phyloP scores from a whole-genome alignment of 2,329 filamentous ascomycete species.

The Onygenales sp. region DNA sequence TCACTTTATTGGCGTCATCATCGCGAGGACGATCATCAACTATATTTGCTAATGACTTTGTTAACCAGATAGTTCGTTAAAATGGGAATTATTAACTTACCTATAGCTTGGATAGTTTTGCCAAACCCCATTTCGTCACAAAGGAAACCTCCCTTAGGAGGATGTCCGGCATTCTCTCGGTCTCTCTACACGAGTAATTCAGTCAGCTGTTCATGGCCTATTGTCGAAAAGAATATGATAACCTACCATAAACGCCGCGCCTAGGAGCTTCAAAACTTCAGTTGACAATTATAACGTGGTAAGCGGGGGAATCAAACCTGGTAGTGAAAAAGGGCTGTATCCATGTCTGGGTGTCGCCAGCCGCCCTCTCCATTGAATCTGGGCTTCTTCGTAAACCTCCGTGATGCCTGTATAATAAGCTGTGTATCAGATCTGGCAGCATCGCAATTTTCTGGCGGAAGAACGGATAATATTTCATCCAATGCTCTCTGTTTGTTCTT shows the following conservation, averaged over 20 bases:
- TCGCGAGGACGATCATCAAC: slow-evolving; percentile 20
- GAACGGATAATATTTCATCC: slow-evolving; percentile 20
- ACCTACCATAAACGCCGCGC: slow-evolving; percentile 25
- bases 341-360: slow-evolving; percentile 25
- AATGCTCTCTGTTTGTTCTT: slow-evolving; percentile 23
- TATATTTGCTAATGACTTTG: slow-evolving; percentile 22
- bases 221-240: background rate
- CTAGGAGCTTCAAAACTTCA: slow-evolving; percentile 18
- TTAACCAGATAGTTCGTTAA: background rate
- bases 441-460: slow-evolving; percentile 18
- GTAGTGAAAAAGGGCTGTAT: slow-evolving; percentile 25
- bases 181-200: slow-evolving; percentile 19
- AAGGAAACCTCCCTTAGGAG: slow-evolving; percentile 27
- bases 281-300: background rate
- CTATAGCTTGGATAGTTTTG: slow-evolving; percentile 29
- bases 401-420: slow-evolving; percentile 18
- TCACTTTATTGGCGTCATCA: slow-evolving; percentile 18
- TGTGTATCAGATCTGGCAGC: slow-evolving; percentile 17
- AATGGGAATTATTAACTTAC: slow-evolving; percentile 9
- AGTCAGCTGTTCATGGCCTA: background rate
- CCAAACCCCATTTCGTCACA: slow-evolving; percentile 35
- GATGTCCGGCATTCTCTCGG: slow-evolving; percentile 16
- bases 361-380: slow-evolving; percentile 20
- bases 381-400: slow-evolving; percentile 19
- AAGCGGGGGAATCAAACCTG: slow-evolving; percentile 17